phyloP scores from a whole-genome alignment of 2,329 filamentous ascomycete genomes.

The Fusarium sp. region DNA sequence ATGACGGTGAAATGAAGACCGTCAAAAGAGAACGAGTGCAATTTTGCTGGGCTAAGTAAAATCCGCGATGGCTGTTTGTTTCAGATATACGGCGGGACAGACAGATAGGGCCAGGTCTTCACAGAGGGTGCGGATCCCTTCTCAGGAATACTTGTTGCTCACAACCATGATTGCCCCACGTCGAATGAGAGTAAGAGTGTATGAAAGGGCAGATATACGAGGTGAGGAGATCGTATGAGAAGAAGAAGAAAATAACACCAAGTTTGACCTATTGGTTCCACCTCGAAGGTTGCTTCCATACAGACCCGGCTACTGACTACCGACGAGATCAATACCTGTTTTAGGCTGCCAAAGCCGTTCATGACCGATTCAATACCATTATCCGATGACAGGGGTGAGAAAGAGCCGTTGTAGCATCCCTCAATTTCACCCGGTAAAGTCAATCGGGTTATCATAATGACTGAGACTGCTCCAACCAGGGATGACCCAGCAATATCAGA shows the following conservation, averaged over 20 bases:
- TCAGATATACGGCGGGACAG: neutral
- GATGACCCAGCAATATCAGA: neutral
- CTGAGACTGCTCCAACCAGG: neutral
- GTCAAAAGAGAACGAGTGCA: neutral
- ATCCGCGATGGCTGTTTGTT: neutral
- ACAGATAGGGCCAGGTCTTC: neutral
- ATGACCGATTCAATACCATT: neutral
- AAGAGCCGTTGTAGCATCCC: neutral
- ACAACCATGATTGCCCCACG: neutral
- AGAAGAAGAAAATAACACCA: neutral
- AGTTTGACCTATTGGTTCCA: neutral
- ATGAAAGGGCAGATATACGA: neutral
- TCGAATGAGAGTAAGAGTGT: neutral
- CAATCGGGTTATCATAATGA: conserved; percentile 2
- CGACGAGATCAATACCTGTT: neutral
- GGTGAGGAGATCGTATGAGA: neutral
- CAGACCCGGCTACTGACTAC: neutral
- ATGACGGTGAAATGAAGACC: neutral
- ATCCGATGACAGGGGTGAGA: neutral
- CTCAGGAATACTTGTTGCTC: neutral
- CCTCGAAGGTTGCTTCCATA: neutral
- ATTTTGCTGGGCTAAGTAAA: neutral
- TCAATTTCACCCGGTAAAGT: neutral
- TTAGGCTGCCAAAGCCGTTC: neutral
- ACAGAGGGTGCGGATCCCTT: neutral